phyloP scores from a whole-genome alignment of 169 alveolate genomes.

The Neospora caninum region DNA sequence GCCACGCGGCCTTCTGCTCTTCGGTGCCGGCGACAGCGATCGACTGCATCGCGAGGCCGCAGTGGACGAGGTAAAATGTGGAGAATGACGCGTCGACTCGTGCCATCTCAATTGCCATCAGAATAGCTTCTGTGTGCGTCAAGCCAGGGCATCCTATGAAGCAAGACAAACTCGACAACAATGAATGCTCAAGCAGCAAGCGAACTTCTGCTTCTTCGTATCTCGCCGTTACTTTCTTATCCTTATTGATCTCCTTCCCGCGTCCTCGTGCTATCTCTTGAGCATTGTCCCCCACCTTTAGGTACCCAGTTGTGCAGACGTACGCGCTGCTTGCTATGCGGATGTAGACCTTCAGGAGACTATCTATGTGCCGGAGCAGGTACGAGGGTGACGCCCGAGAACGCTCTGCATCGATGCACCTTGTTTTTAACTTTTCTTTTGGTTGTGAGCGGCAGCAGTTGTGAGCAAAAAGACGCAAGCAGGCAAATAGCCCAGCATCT shows the following conservation, averaged over 20 bases:
- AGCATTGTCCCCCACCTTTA: too few species aligned
- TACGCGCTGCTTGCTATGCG: not conserved
- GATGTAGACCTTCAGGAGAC: not conserved
- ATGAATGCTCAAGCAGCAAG: not conserved
- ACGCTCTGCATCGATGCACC: too few species aligned
- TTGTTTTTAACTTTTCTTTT: too few species aligned
- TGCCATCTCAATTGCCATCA: conserved; percentile 62
- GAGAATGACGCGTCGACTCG: conserved; percentile 73
- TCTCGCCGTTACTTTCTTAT: not conserved
- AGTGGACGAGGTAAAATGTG: conserved; percentile 69
- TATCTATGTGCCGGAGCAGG: not conserved
- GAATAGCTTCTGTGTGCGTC: conserved; percentile 30
- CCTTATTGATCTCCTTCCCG: not conserved
- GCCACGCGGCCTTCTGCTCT: conserved; percentile 68
- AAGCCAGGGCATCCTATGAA: conserved; percentile 68
- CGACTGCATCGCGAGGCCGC: conserved; percentile 68
- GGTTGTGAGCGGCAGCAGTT: too few species aligned
- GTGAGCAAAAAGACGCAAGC: not conserved
- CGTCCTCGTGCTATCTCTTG: not conserved
- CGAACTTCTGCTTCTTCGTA: too few species aligned
- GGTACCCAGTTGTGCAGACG: not conserved
- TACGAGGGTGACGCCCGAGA: too few species aligned
- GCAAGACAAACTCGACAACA: not conserved
- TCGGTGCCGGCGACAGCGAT: conserved; percentile 67
- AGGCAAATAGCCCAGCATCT: not conserved